Base-by-base conservation (phyloP, 225 moss, liverwort and hornwort species). In the Marchantia polymorpha region DNA sequence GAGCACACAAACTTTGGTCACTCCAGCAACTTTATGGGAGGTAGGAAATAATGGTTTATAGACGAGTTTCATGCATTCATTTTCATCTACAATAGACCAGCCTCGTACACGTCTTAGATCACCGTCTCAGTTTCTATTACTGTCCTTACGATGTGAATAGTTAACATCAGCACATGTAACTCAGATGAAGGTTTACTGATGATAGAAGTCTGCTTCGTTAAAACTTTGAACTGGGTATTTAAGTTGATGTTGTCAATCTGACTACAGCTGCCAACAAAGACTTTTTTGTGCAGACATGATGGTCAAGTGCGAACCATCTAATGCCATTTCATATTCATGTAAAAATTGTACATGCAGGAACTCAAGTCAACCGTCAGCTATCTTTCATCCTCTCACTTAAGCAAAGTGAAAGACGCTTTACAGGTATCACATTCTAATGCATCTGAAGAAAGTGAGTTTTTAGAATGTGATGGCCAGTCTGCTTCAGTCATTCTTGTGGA, bases 361-460 rank as follows among this genome's bases (percentile, higher is more conserved):
- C 87, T 99, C 60, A 91, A 91, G 73, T 89, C 91, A 20, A 89
- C 90, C 55, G 90, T 99, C 78, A 89, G 72, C 64, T 99, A 99
- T 81, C 92, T 99, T 27, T 86, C 93, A 27, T 83, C 89, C 74
- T 83, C 90, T n/a, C 99, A 95, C 80, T 83, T 95, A 39, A 81
- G 89, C 58, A 93, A 91, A 92, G 93, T 99, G 83, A 91, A 93
- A 77, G 93, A 99, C 84, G 99, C 91, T 1, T 89, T 99, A 83
- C 93, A 99, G 99, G 39, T 39, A 39, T 39, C 39, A 39, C 39
- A 39, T 39, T 39, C 39, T 39, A 39, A 39, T 39, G 39, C 39
- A 39, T 39, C 39, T 39, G 39, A 39, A 39, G 39, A 39, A 39
- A 39, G 3, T 73, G 52, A 56, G 13, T 56, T 8, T 6, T 12